phyloP scores from a whole-genome alignment of 2,329 filamentous ascomycete genomes.

The Penicillium sp. region DNA sequence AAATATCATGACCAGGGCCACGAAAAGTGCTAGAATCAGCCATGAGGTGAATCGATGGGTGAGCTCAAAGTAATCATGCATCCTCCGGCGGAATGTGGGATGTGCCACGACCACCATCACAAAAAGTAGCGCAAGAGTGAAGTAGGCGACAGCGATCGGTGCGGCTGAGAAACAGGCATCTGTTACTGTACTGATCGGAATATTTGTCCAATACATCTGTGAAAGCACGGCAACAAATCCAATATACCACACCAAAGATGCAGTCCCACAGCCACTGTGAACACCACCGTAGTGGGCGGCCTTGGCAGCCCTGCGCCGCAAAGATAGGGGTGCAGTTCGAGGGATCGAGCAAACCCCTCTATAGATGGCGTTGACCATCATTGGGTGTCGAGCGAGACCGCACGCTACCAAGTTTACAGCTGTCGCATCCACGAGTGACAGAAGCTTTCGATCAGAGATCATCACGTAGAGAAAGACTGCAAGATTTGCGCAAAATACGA shows the following conservation, averaged over 20 bases:
- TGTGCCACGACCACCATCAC: constrained; percentile 62
- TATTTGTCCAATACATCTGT: constrained; percentile 26
- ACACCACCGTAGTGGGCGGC: constrained; percentile 56
- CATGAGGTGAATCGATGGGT: constrained; percentile 71
- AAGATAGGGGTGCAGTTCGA: constrained; percentile 43
- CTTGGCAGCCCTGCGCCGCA: constrained; percentile 48
- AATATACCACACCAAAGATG: constrained; percentile 48
- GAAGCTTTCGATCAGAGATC: constrained; percentile 32
- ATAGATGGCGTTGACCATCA: constrained; percentile 53
- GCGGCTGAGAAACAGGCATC: constrained; percentile 26
- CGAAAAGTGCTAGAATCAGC: constrained; percentile 63
- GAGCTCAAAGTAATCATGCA: constrained; percentile 68
- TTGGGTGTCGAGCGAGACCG: constrained; percentile 51
- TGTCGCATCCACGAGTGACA: constrained; percentile 42
- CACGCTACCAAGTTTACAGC: constrained; percentile 48
- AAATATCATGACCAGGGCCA: constrained; percentile 60
- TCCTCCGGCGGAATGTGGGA: constrained; percentile 59
- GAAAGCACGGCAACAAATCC: constrained; percentile 34
- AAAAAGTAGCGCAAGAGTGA: constrained; percentile 57
- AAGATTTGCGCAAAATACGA: constrained; percentile 42
- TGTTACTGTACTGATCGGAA: constrained; percentile 14
- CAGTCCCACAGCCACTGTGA: constrained; percentile 51
- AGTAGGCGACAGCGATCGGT: constrained; percentile 54
- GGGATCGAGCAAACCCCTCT: constrained; percentile 45
- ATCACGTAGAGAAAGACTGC: constrained; percentile 38